phyloP scores from a whole-genome alignment of 2,329 filamentous ascomycete genomes.

The Microthyrium microscopicum region DNA sequence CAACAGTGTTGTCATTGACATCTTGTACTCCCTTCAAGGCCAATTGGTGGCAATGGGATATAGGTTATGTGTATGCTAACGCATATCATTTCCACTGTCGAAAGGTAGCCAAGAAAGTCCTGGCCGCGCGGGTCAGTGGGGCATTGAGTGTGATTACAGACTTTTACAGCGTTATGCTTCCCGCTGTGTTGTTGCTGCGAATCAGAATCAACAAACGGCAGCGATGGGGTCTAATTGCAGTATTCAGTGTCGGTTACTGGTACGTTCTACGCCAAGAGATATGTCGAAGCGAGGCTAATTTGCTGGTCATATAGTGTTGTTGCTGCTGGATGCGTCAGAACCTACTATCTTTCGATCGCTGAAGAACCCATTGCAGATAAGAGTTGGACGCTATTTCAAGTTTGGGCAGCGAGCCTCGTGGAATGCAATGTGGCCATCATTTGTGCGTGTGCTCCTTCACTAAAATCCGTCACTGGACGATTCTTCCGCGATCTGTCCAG shows the following conservation, averaged over 20 bases:
- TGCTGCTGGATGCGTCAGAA: conserved; percentile 16
- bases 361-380: conserved; percentile 1
- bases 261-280: conserved; percentile 7
- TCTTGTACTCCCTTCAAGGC: conserved; percentile 18
- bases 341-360: conserved; percentile 13
- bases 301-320: conserved; percentile 13
- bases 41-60: conserved; percentile 18
- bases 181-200: conserved; percentile 11
- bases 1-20: conserved; percentile 13
- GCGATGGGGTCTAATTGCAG: conserved; percentile 9
- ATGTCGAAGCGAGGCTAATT: not conserved
- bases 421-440: conserved; percentile 8
- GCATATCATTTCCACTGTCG: conserved; percentile 12
- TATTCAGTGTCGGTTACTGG: conserved; percentile 10
- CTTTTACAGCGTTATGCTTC: conserved; percentile 12
- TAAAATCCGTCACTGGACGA: conserved; percentile 3
- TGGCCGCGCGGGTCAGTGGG: conserved; percentile 9
- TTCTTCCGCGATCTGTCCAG: conserved; percentile 3
- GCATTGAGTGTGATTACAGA: conserved; percentile 11
- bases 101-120: not conserved
- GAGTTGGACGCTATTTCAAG: conserved; percentile 4
- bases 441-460: conserved; percentile 8
- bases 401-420: conserved; percentile 5
- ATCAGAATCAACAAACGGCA: conserved; percentile 11
- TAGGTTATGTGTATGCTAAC: conserved; percentile 11